Conservation (phyloP, 2,329 filamentous ascomycete genomes). For the Cladosporium sp. region DNA sequence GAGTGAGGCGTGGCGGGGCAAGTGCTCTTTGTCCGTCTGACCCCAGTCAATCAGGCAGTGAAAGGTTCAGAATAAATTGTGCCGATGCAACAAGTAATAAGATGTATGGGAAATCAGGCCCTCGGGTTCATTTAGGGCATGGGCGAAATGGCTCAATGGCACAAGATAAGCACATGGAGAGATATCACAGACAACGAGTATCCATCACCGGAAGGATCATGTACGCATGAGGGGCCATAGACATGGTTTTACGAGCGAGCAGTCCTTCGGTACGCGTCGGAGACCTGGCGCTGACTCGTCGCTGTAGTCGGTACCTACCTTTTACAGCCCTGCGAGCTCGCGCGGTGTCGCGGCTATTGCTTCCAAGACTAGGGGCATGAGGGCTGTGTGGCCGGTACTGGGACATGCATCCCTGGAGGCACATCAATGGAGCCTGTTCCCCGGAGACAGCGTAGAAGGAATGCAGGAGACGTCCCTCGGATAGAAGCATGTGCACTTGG, state of each 20-base stretch:
- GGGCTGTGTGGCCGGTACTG: background rate
- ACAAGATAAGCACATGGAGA: background rate
- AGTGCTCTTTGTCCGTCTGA: background rate
- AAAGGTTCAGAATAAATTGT: background rate
- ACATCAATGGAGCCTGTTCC: background rate
- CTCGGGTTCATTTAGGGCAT: background rate
- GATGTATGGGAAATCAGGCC: background rate
- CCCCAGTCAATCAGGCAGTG: background rate
- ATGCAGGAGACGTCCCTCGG: background rate
- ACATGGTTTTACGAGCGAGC: background rate
- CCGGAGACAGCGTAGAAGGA: background rate
- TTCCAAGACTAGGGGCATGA: constrained; percentile 1
- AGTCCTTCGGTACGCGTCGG: background rate
- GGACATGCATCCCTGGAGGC: background rate
- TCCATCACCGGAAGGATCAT: background rate
- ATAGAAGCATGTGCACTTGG: background rate
- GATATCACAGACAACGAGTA: background rate
- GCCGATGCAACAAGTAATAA: background rate
- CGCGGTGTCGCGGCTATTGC: background rate
- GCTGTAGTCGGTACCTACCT: background rate
- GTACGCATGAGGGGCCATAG: background rate
- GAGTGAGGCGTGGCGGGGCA: background rate
- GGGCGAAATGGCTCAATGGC: background rate
- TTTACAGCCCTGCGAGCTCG: background rate
- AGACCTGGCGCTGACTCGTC: background rate